Conservation (phyloP, 176 grass and related monocot species). For the Otatea glauca region DNA sequence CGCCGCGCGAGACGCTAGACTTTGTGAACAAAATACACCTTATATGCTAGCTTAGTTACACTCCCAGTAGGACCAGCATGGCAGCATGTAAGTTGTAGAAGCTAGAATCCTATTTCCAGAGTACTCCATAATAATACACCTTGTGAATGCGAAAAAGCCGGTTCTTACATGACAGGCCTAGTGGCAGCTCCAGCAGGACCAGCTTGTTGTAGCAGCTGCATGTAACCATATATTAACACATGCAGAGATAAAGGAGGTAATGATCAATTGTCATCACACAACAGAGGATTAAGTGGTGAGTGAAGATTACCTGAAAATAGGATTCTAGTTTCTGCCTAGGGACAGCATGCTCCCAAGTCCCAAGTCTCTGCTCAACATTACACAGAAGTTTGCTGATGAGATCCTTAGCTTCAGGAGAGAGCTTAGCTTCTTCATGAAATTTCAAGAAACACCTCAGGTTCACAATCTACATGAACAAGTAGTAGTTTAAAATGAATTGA, state of each 20-base stretch:
- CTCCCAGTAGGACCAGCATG: conserved; percentile 34
- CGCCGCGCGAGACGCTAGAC: too few relatives aligned
- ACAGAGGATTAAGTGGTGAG: background rate
- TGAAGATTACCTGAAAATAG: conserved; percentile 88
- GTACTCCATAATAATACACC: conserved; percentile 19
- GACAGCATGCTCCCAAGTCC: conserved; percentile 73
- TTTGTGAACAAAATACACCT: background rate
- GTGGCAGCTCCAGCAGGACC: conserved; percentile 75
- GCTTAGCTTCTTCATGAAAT: too few relatives aligned
- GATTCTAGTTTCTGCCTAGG: conserved; percentile 89
- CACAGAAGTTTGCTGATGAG: too few relatives aligned
- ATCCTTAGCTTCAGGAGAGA: too few relatives aligned
- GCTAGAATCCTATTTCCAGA: background rate
- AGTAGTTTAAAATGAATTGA: too few relatives aligned
- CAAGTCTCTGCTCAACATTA: too few relatives aligned
- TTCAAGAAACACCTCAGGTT: too few relatives aligned
- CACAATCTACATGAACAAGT: too few relatives aligned
- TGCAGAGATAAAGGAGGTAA: background rate
- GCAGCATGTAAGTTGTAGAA: background rate
- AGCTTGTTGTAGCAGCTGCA: conserved; percentile 71
- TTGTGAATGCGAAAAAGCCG: background rate
- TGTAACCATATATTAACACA: conserved; percentile 30
- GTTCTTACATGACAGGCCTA: conserved; percentile 56
- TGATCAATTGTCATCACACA: conserved; percentile 21
- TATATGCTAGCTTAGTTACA: conserved; percentile 16